Evolutionary conservation across 1,139 yeast genomes (phyloP).

Genomic region (Geotrichum candidum): DNA sequence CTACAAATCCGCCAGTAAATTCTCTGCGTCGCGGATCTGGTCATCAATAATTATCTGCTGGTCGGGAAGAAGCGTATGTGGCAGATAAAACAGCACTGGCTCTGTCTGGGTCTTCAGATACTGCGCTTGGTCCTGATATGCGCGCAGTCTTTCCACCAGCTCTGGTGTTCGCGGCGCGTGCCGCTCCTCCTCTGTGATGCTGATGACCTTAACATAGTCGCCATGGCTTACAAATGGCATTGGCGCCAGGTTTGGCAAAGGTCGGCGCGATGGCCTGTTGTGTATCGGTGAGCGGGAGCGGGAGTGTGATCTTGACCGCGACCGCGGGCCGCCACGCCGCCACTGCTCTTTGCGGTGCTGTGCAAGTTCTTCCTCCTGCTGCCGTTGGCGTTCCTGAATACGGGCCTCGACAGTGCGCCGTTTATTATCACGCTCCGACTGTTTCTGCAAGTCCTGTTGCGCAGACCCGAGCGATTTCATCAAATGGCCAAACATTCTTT

Average conservation of each 20-base stretch:
- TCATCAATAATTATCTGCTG: not conserved
- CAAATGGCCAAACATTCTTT: slow-evolving; percentile 17
- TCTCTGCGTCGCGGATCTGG: slow-evolving; percentile 4
- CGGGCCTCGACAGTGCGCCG: slow-evolving; percentile 15
- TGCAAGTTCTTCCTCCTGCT: not conserved
- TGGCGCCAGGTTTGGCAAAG: not conserved
- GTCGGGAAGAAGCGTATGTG: not conserved
- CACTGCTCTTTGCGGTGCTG: not conserved
- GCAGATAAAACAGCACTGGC: slow-evolving; percentile 9
- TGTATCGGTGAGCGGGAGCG: slow-evolving; percentile 2
- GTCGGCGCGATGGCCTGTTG: not conserved
- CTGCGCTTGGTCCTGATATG: slow-evolving; percentile 3
- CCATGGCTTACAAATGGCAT: not conserved
- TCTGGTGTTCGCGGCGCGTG: not conserved
- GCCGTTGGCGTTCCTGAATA: slow-evolving; percentile 7
- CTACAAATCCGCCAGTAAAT: not conserved
- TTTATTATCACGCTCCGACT: slow-evolving; percentile 3
- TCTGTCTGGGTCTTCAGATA: not conserved
- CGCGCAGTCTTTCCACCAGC: not conserved
- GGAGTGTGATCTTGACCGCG: not conserved
- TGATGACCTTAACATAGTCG: not conserved
- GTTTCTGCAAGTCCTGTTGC: not conserved
- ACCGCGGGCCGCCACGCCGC: not conserved
- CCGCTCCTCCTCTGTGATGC: not conserved
- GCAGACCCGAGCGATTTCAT: slow-evolving; percentile 6